A percentile compares a stretch with the other conserved stretches of the same genome.
These are phyloP conservation scores for Sclerospora graminicola DNA, from an alignment of 352 stramenopile genomes.

Conservation along the genomic window DNA sequence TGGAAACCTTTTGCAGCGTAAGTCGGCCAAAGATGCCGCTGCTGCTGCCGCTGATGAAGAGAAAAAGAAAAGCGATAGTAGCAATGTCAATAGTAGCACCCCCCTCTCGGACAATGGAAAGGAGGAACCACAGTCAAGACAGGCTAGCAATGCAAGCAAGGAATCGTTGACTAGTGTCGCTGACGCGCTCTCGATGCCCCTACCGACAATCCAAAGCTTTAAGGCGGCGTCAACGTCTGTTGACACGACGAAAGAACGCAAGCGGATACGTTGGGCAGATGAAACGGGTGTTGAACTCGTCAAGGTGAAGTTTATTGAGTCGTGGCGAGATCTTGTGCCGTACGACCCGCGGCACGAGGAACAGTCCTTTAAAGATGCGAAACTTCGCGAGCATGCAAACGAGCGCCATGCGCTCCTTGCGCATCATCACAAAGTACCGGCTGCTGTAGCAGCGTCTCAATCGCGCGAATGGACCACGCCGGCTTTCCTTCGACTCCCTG, in stretches of 20 bases:
- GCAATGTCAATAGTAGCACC: constrained; percentile 5
- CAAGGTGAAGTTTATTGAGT: constrained; percentile 80
- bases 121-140: constrained; percentile 7
- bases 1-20: constrained; percentile 75
- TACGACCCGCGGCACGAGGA: constrained; percentile 48
- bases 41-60: constrained; percentile 23
- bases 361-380: constrained; percentile 71
- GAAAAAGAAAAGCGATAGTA: constrained; percentile 25
- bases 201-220: constrained; percentile 81
- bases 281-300: constrained; percentile 65
- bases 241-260: constrained; percentile 25
- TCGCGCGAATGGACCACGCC: constrained; percentile 60
- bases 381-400: constrained; percentile 75
- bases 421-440: constrained; percentile 61
- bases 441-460: constrained; percentile 31
- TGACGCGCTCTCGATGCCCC: constrained; percentile 31
- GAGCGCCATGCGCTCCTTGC: constrained; percentile 54
- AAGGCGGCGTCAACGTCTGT: constrained; percentile 34
- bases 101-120: constrained; percentile 7
- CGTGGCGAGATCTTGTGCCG: constrained; percentile 69
- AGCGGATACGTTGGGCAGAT: constrained; percentile 77
- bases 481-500: constrained; percentile 46
- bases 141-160: constrained; percentile 15
- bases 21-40: constrained; percentile 60
- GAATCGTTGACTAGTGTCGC: constrained; percentile 20